phyloP scores from a whole-genome alignment of 2,329 filamentous ascomycete genomes.

The Penicillium thymicola region DNA sequence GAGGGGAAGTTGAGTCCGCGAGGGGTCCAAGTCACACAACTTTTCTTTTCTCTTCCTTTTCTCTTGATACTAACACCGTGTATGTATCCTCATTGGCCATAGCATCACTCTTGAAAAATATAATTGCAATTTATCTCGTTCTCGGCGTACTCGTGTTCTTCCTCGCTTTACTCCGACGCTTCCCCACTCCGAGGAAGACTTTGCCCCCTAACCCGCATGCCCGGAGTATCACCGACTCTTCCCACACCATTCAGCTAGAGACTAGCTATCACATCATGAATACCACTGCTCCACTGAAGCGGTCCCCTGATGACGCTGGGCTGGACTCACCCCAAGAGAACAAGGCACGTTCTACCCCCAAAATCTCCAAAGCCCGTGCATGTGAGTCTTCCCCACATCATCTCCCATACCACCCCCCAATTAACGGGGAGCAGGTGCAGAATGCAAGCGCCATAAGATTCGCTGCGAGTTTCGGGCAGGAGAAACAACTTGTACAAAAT shows the following conservation, averaged over 20 bases:
- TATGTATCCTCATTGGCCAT: background rate
- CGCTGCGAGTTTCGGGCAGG: constrained; percentile 52
- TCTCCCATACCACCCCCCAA: background rate
- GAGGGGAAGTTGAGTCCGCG: constrained; percentile 1
- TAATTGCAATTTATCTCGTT: background rate
- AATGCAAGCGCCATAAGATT: constrained; percentile 56
- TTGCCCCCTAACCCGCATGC: constrained; percentile 18
- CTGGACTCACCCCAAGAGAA: constrained; percentile 30
- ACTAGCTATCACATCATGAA: constrained; percentile 14
- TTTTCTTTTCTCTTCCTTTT: background rate
- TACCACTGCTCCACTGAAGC: constrained; percentile 32
- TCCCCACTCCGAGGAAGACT: constrained; percentile 15
- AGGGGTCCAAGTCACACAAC: background rate
- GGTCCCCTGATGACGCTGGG: constrained; percentile 36
- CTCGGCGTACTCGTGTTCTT: background rate
- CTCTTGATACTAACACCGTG: background rate
- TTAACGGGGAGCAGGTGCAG: constrained; percentile 36
- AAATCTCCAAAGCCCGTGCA: constrained; percentile 42
- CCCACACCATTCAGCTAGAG: constrained; percentile 1
- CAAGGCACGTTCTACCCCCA: constrained; percentile 29
- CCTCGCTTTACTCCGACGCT: background rate
- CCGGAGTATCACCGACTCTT: constrained; percentile 24
- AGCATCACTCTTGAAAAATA: background rate
- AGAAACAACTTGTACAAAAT: constrained; percentile 49
- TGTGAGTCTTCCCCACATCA: constrained; percentile 30